A percentile compares a stretch with the other conserved stretches of the same genome.
Evolutionary conservation across 768 basidiomycete genomes (phyloP).

Genomic region (Agrocybe chaxingu): DNA sequence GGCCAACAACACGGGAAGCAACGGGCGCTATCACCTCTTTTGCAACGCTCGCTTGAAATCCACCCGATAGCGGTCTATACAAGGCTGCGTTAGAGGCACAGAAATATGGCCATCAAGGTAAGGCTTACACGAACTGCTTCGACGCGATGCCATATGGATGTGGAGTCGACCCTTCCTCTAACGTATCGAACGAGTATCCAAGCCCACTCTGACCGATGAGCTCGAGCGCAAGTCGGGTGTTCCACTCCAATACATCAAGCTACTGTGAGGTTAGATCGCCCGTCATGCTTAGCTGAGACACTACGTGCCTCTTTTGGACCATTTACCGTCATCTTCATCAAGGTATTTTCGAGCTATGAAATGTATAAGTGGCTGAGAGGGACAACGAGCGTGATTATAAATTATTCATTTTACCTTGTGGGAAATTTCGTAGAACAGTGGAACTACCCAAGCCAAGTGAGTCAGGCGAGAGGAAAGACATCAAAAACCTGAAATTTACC

Average conservation of each 20-base stretch:
- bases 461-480: neutral
- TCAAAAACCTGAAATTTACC: constrained; percentile 7
- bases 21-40: constrained; percentile 12
- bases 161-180: constrained; percentile 25
- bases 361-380: too few species aligned
- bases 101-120: neutral
- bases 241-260: constrained; percentile 36
- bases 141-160: constrained; percentile 30
- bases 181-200: constrained; percentile 38
- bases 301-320: constrained; percentile 27
- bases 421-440: constrained; percentile 30
- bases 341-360: constrained; percentile 23
- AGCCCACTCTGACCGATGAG: constrained; percentile 49
- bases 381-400: too few species aligned
- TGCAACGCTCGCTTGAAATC: neutral
- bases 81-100: constrained; percentile 7
- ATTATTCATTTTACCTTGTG: neutral
- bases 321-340: constrained; percentile 22
- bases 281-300: neutral
- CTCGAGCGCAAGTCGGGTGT: constrained; percentile 44
- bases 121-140: constrained; percentile 27
- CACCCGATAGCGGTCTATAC: constrained; percentile 6
- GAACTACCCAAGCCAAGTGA: constrained; percentile 19
- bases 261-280: constrained; percentile 2
- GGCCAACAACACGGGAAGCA: constrained; percentile 20